Conservation (phyloP, 2,329 filamentous ascomycete genomes). For the Amphichorda felina region DNA sequence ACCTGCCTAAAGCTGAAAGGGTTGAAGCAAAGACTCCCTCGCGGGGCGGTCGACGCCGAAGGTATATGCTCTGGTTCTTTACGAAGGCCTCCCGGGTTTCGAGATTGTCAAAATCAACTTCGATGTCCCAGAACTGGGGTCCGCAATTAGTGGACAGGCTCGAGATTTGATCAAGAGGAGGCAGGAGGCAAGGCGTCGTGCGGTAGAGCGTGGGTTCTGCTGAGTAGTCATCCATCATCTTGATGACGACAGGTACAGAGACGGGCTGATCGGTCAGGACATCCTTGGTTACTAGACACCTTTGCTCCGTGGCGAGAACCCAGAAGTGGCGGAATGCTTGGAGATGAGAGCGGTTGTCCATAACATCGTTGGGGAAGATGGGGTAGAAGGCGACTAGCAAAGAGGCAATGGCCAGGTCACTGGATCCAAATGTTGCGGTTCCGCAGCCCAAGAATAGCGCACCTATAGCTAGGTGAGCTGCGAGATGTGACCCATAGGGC, state of each 20-base stretch:
- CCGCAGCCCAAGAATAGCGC: slow-evolving; percentile 86
- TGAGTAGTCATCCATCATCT: slow-evolving; percentile 34
- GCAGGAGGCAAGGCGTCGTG: slow-evolving; percentile 47
- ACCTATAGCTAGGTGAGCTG: slow-evolving; percentile 83
- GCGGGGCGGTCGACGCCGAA: slow-evolving; percentile 57
- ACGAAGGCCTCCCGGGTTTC: slow-evolving; percentile 49
- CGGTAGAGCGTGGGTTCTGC: slow-evolving; percentile 25
- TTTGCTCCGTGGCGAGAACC: slow-evolving; percentile 83
- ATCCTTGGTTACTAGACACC: slow-evolving; percentile 82
- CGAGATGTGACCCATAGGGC: slow-evolving; percentile 87
- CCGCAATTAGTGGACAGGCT: slow-evolving; percentile 48
- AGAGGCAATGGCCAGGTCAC: slow-evolving; percentile 73
- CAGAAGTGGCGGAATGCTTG: slow-evolving; percentile 97
- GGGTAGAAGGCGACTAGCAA: slow-evolving; percentile 90
- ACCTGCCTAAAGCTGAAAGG: slow-evolving; percentile 55
- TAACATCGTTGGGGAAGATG: slow-evolving; percentile 75
- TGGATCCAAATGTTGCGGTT: slow-evolving; percentile 83
- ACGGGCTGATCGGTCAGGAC: slow-evolving; percentile 74
- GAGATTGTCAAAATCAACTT: slow-evolving; percentile 60
- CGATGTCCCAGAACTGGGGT: slow-evolving; percentile 68
- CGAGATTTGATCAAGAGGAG: slow-evolving; percentile 52
- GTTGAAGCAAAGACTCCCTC: slow-evolving; percentile 64
- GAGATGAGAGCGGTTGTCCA: slow-evolving; percentile 88
- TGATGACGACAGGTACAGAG: slow-evolving; percentile 57
- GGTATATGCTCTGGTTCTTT: slow-evolving; percentile 59